These are phyloP conservation scores for Corchorus capsularis DNA, from an alignment of 345 rosid species.

Conservation along the genomic window DNA sequence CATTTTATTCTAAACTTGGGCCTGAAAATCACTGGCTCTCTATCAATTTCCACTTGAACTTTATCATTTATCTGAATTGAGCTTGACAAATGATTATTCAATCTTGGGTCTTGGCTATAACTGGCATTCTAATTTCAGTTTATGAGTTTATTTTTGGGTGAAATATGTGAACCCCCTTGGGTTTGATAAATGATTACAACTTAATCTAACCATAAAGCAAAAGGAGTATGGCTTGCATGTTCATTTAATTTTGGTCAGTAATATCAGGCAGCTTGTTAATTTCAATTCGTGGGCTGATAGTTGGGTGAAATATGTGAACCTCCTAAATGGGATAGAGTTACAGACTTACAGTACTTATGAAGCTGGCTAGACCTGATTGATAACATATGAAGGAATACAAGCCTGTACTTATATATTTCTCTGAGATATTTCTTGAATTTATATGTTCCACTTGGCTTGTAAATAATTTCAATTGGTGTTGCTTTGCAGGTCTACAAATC, in stretches of 20 bases:
- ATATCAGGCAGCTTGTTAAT: no score
- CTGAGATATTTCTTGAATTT: background rate
- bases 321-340: no score
- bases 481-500: constrained; percentile 76
- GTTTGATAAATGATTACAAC: no score
- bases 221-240: no score
- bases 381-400: background rate
- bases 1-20: background rate
- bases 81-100: background rate
- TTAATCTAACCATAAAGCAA: no score
- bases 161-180: background rate
- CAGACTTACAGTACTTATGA: background rate
- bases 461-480: constrained; percentile 1
- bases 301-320: no score
- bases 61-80: background rate
- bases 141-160: no score
- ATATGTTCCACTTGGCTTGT: background rate
- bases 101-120: no score
- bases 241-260: no score
- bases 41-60: background rate
- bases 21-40: background rate
- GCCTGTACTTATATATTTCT: background rate
- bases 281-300: no score
- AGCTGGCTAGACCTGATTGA: background rate
- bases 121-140: no score